A percentile compares a stretch with the other conserved stretches of the same genome.
Conservation (phyloP, 257 asterid genomes). For the Ocimum tenuiflorum region DNA sequence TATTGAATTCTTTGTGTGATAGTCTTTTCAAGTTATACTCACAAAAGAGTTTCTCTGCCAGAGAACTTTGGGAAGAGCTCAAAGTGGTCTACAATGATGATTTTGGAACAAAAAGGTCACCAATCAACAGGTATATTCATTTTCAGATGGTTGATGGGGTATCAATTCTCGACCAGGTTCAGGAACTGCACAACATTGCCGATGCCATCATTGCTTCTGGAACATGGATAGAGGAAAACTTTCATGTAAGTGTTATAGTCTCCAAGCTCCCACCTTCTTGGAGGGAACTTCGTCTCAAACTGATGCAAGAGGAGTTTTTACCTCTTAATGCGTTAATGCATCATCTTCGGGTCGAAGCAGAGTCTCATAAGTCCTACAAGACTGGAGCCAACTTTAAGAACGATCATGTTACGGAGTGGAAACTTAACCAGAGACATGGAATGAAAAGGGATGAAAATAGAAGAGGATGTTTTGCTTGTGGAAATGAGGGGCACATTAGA, state of each 20-base stretch:
- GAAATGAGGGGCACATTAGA: constrained; percentile 44
- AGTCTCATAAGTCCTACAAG: constrained; percentile 27
- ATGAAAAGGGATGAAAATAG: constrained; percentile 26
- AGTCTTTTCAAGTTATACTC: constrained; percentile 45
- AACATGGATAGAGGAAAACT: constrained; percentile 49
- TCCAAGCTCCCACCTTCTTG: constrained; percentile 75
- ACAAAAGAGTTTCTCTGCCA: constrained; percentile 37
- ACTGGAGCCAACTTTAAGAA: constrained; percentile 18
- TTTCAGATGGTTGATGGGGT: constrained; percentile 59
- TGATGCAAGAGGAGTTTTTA: constrained; percentile 46
- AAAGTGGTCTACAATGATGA: constrained; percentile 41
- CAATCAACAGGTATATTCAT: constrained; percentile 49
- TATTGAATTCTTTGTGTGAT: constrained; percentile 55
- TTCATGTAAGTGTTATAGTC: constrained; percentile 46
- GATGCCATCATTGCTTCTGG: constrained; percentile 48
- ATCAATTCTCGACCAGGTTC: constrained; percentile 47
- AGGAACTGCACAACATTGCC: constrained; percentile 47
- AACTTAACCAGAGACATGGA: constrained; percentile 20
- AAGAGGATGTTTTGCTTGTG: constrained; percentile 41
- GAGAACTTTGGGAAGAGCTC: constrained; percentile 71
- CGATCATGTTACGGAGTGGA: constrained; percentile 14
- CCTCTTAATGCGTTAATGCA: constrained; percentile 38
- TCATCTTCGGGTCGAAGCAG: constrained; percentile 52
- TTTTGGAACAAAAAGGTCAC: constrained; percentile 57
- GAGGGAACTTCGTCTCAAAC: constrained; percentile 45